These are phyloP conservation scores for Euphorbia schlechtendalii DNA, from an alignment of 441 rosid species.

Conservation along the genomic window DNA sequence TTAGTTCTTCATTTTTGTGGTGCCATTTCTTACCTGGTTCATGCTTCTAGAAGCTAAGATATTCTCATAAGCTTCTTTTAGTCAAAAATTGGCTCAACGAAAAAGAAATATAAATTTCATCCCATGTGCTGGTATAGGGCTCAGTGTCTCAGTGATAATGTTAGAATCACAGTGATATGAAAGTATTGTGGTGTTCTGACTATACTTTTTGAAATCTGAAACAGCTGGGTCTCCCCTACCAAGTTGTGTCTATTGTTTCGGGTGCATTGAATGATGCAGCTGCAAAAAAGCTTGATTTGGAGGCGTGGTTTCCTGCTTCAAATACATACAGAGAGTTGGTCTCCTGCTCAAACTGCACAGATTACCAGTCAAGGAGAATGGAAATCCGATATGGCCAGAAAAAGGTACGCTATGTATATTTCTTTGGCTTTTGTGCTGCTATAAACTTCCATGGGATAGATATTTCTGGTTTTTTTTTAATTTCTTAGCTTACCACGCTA, in stretches of 20 bases:
- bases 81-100: not conserved
- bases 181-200: slow-evolving; percentile 9
- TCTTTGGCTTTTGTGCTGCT: too few relatives aligned
- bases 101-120: not conserved
- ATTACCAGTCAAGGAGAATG: slow-evolving; percentile 74
- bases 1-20: not conserved
- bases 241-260: slow-evolving; percentile 61
- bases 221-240: slow-evolving; percentile 74
- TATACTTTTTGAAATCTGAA: not conserved
- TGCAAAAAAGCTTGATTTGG: slow-evolving; percentile 82
- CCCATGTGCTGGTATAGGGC: not conserved
- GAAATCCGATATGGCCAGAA: slow-evolving; percentile 90
- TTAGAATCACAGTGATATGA: not conserved
- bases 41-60: not conserved
- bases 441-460: too few relatives aligned
- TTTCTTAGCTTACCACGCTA: not conserved
- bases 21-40: not conserved
- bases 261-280: slow-evolving; percentile 91
- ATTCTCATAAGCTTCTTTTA: slow-evolving; percentile 6
- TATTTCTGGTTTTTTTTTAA: too few relatives aligned
- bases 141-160: not conserved
- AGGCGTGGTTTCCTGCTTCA: slow-evolving; percentile 84
- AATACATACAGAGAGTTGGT: slow-evolving; percentile 74
- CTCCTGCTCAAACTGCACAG: slow-evolving; percentile 83
- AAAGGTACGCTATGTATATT: slow-evolving; percentile 36